Conservation (phyloP, 1,284 basidiomycete genomes). For the Moesziomyces sp. region DNA sequence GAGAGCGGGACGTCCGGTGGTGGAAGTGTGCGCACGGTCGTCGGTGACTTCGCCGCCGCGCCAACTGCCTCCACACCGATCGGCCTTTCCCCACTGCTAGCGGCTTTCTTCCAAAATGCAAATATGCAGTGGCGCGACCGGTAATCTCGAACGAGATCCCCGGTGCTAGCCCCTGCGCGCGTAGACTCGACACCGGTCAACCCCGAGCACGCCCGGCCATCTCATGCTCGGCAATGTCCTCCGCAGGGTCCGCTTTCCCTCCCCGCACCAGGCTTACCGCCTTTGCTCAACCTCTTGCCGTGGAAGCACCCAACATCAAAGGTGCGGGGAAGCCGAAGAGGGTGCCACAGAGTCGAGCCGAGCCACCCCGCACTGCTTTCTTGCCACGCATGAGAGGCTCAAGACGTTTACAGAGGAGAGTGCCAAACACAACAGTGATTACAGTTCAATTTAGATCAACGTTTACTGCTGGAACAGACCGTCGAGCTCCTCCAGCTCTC, state of each 20-base stretch:
- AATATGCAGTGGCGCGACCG: slow-evolving; percentile 8
- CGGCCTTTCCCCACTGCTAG: not conserved
- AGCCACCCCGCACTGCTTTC: not conserved
- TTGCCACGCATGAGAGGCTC: not conserved
- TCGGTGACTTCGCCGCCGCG: slow-evolving; percentile 10
- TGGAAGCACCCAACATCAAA: not conserved
- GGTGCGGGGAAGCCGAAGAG: not conserved
- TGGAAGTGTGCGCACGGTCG: not conserved
- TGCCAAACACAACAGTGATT: not conserved
- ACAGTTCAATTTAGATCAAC: not conserved
- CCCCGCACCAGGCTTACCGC: not conserved
- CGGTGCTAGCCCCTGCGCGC: slow-evolving; percentile 9
- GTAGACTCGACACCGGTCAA: slow-evolving; percentile 1
- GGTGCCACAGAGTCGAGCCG: not conserved
- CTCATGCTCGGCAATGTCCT: not conserved
- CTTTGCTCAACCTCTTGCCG: not conserved
- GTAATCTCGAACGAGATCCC: slow-evolving; percentile 29
- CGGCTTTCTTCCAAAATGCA: slow-evolving; percentile 29
- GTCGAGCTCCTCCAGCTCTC: slow-evolving; percentile 51
- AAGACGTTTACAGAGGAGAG: not conserved
- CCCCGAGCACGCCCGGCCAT: not conserved
- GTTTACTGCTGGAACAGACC: slow-evolving; percentile 40
- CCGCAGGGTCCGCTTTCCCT: not conserved
- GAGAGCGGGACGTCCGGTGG: not conserved
- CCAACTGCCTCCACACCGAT: not conserved